Evolutionary conservation across 129 eudicot species (phyloP).

Genomic region (Daucus carota): DNA sequence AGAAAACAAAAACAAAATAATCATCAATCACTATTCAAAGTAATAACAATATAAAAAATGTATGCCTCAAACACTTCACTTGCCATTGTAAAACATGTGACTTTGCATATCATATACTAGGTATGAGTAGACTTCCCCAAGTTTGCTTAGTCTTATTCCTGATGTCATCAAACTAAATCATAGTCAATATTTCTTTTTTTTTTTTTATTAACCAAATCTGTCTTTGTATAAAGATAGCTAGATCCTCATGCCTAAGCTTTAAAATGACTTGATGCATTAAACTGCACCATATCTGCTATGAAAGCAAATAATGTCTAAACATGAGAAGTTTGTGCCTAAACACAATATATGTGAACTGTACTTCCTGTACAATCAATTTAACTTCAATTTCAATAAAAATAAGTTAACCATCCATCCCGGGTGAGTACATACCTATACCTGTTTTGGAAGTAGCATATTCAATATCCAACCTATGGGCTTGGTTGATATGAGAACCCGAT

Average conservation of each 20-base stretch:
- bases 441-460: neutral
- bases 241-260: neutral
- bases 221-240: neutral
- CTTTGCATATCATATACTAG: neutral
- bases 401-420: neutral
- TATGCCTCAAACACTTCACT: neutral
- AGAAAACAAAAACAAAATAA: neutral
- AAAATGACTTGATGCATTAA: neutral
- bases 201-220: neutral
- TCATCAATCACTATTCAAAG: neutral
- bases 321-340: neutral
- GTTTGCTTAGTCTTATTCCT: neutral
- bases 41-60: neutral
- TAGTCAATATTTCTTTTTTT: neutral
- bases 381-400: neutral
- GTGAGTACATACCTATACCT: neutral
- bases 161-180: neutral
- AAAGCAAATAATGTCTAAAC: neutral
- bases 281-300: neutral
- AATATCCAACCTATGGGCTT: neutral
- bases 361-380: neutral
- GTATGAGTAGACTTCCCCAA: neutral
- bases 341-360: neutral
- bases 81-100: neutral
- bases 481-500: neutral